Evolutionary conservation across 73 alveolate genomes (phyloP).

Genomic region (Blepharisma japonicum): DNA sequence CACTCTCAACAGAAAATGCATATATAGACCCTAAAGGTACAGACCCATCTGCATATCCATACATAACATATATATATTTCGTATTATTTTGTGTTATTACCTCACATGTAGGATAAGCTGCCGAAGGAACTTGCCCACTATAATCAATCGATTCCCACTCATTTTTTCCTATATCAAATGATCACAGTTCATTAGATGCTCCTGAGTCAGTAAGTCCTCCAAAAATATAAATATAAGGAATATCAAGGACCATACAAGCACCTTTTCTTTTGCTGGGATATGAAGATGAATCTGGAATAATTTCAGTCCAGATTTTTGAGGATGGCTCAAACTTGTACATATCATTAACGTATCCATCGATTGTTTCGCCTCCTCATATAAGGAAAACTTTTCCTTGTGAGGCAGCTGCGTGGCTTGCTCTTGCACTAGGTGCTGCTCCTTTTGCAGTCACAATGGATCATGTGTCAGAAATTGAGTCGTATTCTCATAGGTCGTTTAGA

Average conservation of each 20-base stretch:
- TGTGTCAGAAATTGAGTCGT: background rate
- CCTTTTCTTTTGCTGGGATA: slow-evolving; percentile 3
- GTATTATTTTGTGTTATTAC: background rate
- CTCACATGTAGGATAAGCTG: slow-evolving; percentile 8
- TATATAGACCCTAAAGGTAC: background rate
- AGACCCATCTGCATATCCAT: background rate
- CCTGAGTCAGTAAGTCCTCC: slow-evolving; percentile 24
- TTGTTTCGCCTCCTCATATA: background rate
- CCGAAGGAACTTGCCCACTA: background rate
- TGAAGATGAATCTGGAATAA: background rate
- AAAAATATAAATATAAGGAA: background rate
- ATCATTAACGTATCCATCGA: background rate
- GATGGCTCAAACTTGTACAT: background rate
- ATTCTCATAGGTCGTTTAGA: background rate
- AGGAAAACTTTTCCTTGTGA: background rate
- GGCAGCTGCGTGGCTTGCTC: background rate
- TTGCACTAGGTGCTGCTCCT: background rate
- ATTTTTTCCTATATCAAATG: slow-evolving; percentile 14
- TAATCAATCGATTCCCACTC: background rate
- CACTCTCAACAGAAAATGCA: background rate
- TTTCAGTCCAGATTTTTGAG: background rate
- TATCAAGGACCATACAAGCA: background rate
- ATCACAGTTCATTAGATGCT: background rate
- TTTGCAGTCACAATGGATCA: background rate
- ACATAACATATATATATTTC: background rate